Base-by-base conservation (phyloP, 495 filamentous ascomycete species). In the Neurospora discreta region DNA sequence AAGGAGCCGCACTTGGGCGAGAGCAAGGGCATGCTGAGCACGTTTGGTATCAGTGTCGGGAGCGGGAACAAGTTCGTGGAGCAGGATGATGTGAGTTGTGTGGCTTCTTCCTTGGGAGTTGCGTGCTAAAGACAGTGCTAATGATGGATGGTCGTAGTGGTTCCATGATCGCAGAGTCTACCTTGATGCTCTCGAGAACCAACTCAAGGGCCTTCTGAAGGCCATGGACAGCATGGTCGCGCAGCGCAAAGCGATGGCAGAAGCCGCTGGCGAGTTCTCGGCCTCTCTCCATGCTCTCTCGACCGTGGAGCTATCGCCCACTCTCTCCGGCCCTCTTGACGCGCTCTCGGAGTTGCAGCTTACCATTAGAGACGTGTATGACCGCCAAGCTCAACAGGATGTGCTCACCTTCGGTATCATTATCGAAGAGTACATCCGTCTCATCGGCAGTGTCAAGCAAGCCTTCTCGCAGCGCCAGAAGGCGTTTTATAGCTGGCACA, bases 131-230 rank as follows among this genome's bases (percentile, higher is more conserved):
- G n/a, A 8, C 20, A n/a, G 6, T 40, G 65, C 58, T 71, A 20
- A 73, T 72, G 44, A 65, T 41, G 9, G 5, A 36, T 38, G 52
- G 2, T 65, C 33, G 40, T 72, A 93, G 93, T 99, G 94, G 95
- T 98, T 98, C 85, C 96, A 98, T 77, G 96, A 99, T 73, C 93
- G 96, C 60, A 91, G 89, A 76, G 86, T 97, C 69, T 98, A 98
- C 76, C 88, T 99, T 20, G 95, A 98, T 80, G 94, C 94, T 16
- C 85, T 99, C 38, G 95, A 99, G 81, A 94, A 90, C 74, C 96
- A 99, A 80, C 87, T 99, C 71, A 98, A 97, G 82, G 91, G 92
- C 3, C 88, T 98, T 5, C 87, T 97, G 75, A 98, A 97, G 81
- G 91, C 93, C 10, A 94, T 97, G 81, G 95, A 99, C 75, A 90